Evolutionary conservation across 768 basidiomycete species (phyloP), one percentile per base, ranked within the genome.

Genomic region (Psilocybe cyanescens): DNA sequence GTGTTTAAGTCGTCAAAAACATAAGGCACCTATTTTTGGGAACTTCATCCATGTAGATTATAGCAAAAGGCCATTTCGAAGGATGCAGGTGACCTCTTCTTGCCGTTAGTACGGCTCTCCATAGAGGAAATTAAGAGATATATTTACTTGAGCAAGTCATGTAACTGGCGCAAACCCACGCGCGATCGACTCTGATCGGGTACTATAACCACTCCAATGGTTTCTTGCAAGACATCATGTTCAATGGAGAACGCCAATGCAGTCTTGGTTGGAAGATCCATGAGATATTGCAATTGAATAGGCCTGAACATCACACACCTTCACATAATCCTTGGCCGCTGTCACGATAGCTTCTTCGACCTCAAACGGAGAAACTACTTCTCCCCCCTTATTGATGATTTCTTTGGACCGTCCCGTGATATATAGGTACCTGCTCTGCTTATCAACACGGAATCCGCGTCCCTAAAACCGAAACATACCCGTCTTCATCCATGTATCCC

Each of bases 321-420:
- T 78, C 19, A 82, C 79, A 37, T 68, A 68, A 44, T 72, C 73
- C 68, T 75, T 78, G 4, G 79, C 79, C 9, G 76, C 78, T 16
- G 72, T 76, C 44, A 75, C 70, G 41, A 88, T 72, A 3, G 86
- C 86, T 57, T 85, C 82, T 71, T 88, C 86, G 24, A 88, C 73
- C 71, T 88, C 85, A 59, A 86, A 82, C 1, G 86, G 86, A 3
- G 82, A 84, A 45, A 86, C 80, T 55, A 86, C 85, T 71, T 87
- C 85, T 7, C 86, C 86, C 16, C 85, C 86, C 64, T 83, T 81
- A 66, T 83, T 82, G 64, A 84, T 85, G 61, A 85, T 83, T 73
- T 87, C 86, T 68, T 87, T 87, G 17, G 84, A 78, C 28, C 84
- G 77, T 8, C 85, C 86, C 0, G 85, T 86, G 63, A 87, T 80